Evolutionary conservation across 345 rosid species (phyloP).

Genomic region (Firmiana major): DNA sequence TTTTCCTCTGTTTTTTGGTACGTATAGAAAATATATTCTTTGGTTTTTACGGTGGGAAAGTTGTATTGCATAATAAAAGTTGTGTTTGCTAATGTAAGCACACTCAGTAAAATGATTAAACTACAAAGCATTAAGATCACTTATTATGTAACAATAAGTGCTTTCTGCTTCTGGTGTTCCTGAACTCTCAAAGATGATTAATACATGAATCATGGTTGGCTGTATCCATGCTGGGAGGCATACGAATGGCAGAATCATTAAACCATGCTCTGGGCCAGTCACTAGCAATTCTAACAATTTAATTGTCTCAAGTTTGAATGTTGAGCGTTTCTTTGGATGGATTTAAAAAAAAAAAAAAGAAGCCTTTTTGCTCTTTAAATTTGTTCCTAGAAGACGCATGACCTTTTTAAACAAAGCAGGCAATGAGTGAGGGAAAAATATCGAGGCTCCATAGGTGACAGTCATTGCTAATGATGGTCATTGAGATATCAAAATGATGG

Average conservation of each 20-base stretch:
- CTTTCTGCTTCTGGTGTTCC: not conserved
- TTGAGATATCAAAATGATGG: slow-evolving; percentile 40
- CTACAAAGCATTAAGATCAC: too few species aligned
- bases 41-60: too few species aligned
- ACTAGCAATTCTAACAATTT: not conserved
- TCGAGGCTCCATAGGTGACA: not conserved
- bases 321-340: not conserved
- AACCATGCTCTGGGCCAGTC: not conserved
- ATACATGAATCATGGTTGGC: not conserved
- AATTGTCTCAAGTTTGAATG: not conserved
- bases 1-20: too few species aligned
- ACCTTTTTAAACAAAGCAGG: not conserved
- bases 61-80: too few species aligned
- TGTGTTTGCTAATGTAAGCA: too few species aligned
- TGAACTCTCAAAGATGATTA: not conserved
- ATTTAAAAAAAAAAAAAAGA: too few species aligned
- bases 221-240: not conserved
- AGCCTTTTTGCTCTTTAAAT: not conserved
- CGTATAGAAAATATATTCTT: too few species aligned
- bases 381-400: not conserved
- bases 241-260: not conserved
- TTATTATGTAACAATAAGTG: not conserved
- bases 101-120: too few species aligned
- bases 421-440: not conserved
- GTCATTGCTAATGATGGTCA: slow-evolving; percentile 15